A percentile compares a stretch with the other conserved stretches of the same genome.
These are phyloP conservation scores for Vararia minispora DNA, from an alignment of 768 basidiomycete genomes.

Conservation along the genomic window DNA sequence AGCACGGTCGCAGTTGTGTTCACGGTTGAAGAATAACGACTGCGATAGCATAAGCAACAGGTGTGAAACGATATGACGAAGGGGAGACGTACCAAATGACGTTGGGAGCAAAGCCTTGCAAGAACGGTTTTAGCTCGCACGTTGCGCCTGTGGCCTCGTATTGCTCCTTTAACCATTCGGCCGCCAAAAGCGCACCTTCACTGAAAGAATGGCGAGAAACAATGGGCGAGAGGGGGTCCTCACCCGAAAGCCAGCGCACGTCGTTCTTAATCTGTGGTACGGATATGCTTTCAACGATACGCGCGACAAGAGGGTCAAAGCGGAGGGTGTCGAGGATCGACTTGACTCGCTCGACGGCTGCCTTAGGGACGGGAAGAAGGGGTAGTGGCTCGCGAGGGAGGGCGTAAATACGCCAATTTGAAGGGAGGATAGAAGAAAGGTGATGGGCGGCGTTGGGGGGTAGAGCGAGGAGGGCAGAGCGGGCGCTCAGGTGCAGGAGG, in stretches of 20 bases:
- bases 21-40: constrained; percentile 45
- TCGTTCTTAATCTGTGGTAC: constrained; percentile 54
- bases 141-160: constrained; percentile 68
- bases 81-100: constrained; percentile 59
- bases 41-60: constrained; percentile 16
- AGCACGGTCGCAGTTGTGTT: constrained; percentile 57
- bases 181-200: constrained; percentile 49
- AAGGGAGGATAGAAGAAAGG: constrained; percentile 57
- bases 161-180: constrained; percentile 60
- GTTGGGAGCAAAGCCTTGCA: constrained; percentile 71
- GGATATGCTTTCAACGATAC: constrained; percentile 59
- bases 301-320: constrained; percentile 61
- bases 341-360: constrained; percentile 43
- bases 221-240: constrained; percentile 63
- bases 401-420: constrained; percentile 59
- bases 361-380: constrained; percentile 44
- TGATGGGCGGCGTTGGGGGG: constrained; percentile 26
- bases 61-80: not conserved
- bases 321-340: constrained; percentile 44
- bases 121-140: constrained; percentile 59
- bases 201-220: constrained; percentile 77
- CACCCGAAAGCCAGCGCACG: constrained; percentile 77
- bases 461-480: constrained; percentile 42
- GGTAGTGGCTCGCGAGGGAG: constrained; percentile 40
- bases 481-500: constrained; percentile 31